Conservation (phyloP, 2,329 filamentous ascomycete species). For the Fusarium virguliforme region DNA sequence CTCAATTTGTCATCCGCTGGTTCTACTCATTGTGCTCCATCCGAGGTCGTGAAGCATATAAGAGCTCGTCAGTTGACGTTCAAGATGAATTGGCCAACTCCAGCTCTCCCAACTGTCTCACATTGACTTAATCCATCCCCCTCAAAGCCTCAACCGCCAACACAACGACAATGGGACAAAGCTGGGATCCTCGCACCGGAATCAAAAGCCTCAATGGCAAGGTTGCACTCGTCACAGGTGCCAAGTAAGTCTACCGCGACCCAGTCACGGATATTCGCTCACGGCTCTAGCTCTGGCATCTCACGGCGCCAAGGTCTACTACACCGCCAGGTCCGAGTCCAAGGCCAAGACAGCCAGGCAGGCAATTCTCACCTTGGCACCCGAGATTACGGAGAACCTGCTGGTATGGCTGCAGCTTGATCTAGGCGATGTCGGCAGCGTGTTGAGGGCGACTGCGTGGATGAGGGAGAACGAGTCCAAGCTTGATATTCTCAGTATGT, state of each 20-base stretch:
- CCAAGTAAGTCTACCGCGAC: not conserved
- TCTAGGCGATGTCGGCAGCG: not conserved
- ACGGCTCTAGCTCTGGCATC: not conserved
- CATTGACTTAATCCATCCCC: not conserved
- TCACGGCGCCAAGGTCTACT: conserved; percentile 14
- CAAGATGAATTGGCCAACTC: not conserved
- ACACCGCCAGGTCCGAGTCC: not conserved
- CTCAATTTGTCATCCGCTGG: not conserved
- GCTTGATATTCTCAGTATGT: conserved; percentile 1
- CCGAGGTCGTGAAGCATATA: not conserved
- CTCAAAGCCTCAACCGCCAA: not conserved
- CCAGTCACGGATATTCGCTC: not conserved
- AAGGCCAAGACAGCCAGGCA: not conserved
- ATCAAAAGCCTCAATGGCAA: not conserved
- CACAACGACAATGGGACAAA: not conserved
- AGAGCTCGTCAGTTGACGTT: not conserved
- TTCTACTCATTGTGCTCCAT: not conserved
- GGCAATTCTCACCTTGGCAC: not conserved
- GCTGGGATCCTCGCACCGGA: not conserved
- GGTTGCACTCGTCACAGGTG: conserved; percentile 10
- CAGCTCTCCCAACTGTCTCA: not conserved
- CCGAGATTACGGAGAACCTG: not conserved
- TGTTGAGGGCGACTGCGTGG: not conserved
- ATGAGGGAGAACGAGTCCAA: not conserved
- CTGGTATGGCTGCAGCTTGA: not conserved